Evolutionary conservation across 1,139 yeast genomes (phyloP), one percentile per base, ranked within the genome.

Genomic region (Saccharomyces hybrid): DNA sequence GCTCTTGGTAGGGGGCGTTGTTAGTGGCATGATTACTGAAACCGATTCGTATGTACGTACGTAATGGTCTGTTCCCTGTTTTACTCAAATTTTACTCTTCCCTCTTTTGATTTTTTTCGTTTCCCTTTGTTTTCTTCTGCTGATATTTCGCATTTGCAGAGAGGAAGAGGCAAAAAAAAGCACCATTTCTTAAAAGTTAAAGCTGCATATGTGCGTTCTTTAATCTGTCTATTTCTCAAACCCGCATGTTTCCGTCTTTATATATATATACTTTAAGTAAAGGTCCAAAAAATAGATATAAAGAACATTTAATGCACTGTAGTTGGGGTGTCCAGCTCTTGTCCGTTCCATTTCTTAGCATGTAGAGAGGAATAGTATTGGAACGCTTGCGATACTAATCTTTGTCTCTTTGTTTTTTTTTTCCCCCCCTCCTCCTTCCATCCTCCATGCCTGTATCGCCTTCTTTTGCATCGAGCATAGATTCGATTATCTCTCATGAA

Each of bases 161-260:
- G 44, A 16, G 13, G 13, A 8, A 38, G 25, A 38, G 44, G 31
- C 8, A 19, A 38, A 38, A 38, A 38, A 38, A 38, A 38, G 44
- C 44, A 38, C 44, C 41, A 38, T 38, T 38, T 38, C 44, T 38
- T 8, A 16, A 38, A 38, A 19, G 44, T 38, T 38, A 16, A 38
- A 38, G 44, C 44, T 38, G 44, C 44, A 38, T 38, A 16, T 16
- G 44, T 38, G 44, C 44, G 44, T 38, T 38, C 44, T 38, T 38
- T 38, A 38, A 8, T 38, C 44, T 38, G 44, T 16, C 44, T 38
- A 3, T 38, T 5, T 38, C 25, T 8, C 25, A 38, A 38, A 38
- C 5, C 25, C 44, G 44, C 44, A 38, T 38, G 9, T 38, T 38
- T 38, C 25, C 23, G 25, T 16, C 19, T 14, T 6, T 34, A 34